Conservation (phyloP, 345 rosid genomes). For the Populus simonii region DNA sequence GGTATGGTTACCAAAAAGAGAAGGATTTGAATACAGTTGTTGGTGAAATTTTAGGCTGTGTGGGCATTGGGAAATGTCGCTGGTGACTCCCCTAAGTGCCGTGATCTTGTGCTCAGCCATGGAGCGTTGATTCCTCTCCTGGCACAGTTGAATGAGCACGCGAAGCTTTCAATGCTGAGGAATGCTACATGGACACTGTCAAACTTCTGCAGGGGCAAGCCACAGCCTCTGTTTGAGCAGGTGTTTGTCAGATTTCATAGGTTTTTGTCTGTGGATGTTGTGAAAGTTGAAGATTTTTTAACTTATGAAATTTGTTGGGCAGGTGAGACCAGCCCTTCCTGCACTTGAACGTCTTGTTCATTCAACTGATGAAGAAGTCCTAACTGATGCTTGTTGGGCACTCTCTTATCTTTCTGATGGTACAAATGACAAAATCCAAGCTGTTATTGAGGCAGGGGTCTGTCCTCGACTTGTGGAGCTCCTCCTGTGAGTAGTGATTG, state of each 20-base stretch:
- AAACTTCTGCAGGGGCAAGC: constrained; percentile 36
- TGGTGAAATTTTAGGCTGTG: constrained; percentile 20
- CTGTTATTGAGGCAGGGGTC: constrained; percentile 31
- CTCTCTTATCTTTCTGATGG: constrained; percentile 35
- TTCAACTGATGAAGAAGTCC: constrained; percentile 31
- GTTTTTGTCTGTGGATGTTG: not conserved
- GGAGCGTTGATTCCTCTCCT: constrained; percentile 27
- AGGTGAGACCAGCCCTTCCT: constrained; percentile 30
- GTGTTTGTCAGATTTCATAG: constrained; percentile 5
- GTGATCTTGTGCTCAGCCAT: constrained; percentile 30
- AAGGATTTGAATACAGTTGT: not conserved
- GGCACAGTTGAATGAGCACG: constrained; percentile 26
- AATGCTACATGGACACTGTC: constrained; percentile 35
- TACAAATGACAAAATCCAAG: constrained; percentile 32
- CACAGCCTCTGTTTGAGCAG: constrained; percentile 31
- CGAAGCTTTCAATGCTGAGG: constrained; percentile 32
- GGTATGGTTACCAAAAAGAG: not conserved
- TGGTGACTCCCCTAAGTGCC: constrained; percentile 35
- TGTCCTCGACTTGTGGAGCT: constrained; percentile 26
- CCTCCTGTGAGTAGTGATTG: constrained; percentile 19
- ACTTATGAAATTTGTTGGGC: not conserved
- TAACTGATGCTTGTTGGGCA: constrained; percentile 33
- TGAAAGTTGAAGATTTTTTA: not conserved
- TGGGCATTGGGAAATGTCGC: constrained; percentile 36
- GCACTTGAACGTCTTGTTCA: constrained; percentile 25